Evolutionary conservation across 1,139 yeast genomes (phyloP).

Genomic region (Keqinozyma sinolaborantium): DNA sequence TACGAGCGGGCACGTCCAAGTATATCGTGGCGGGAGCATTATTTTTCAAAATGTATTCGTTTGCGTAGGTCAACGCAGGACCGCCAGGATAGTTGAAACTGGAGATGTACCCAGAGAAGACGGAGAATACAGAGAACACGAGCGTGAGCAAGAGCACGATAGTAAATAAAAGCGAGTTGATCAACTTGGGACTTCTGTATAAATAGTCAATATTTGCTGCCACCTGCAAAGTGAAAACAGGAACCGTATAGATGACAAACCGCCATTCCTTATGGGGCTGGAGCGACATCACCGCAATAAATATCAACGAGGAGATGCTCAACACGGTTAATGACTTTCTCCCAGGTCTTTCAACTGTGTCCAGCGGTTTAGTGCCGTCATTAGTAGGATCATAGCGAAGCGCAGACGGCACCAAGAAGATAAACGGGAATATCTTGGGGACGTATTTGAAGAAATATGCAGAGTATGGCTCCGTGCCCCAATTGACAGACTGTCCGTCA

Average conservation of each 20-base stretch:
- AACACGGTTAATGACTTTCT: constrained; percentile 33
- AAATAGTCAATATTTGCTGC: constrained; percentile 50
- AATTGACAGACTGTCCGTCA: constrained; percentile 64
- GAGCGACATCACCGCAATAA: constrained; percentile 60
- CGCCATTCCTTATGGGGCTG: constrained; percentile 97
- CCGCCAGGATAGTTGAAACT: constrained; percentile 91
- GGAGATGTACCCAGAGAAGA: constrained; percentile 58
- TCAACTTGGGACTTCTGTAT: neutral
- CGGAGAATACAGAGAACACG: constrained; percentile 35
- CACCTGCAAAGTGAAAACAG: constrained; percentile 62
- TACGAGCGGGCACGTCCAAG: constrained; percentile 76
- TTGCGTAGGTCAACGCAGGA: constrained; percentile 55
- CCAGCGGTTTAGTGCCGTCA: constrained; percentile 16
- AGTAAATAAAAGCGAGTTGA: neutral
- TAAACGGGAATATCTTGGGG: constrained; percentile 28
- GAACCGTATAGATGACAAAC: constrained; percentile 72
- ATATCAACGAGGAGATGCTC: constrained; percentile 45
- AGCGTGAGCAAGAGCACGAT: constrained; percentile 20
- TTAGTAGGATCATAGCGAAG: constrained; percentile 40
- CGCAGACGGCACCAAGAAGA: constrained; percentile 61
- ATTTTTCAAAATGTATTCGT: constrained; percentile 33
- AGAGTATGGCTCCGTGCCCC: constrained; percentile 81
- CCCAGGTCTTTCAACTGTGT: constrained; percentile 28
- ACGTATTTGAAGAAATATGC: constrained; percentile 57
- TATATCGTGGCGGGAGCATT: constrained; percentile 43